Conservation (phyloP, 2,329 filamentous ascomycete species). For the Aspergillus hiratsukae region DNA sequence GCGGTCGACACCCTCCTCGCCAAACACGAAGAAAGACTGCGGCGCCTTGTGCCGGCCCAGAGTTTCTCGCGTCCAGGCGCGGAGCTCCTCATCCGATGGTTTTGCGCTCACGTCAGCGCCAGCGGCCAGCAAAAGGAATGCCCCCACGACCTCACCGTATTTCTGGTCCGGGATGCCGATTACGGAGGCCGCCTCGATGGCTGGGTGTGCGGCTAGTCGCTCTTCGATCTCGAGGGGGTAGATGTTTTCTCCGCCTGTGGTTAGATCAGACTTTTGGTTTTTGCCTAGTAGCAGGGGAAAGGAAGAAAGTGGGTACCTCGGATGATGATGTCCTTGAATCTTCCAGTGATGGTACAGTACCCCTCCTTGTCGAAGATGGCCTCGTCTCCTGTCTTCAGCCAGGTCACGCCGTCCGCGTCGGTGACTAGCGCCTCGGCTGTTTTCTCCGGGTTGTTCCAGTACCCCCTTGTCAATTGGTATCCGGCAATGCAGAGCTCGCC, state of each 20-base stretch:
- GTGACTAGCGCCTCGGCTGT: slow-evolving; percentile 67
- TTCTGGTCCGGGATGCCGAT: slow-evolving; percentile 56
- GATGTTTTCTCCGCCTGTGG: slow-evolving; percentile 58
- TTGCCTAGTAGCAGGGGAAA: no score
- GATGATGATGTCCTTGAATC: slow-evolving; percentile 78
- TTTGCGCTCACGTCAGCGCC: not conserved
- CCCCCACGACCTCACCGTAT: slow-evolving; percentile 15
- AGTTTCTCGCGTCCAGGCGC: slow-evolving; percentile 57
- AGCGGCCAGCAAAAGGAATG: not conserved
- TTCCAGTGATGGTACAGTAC: slow-evolving; percentile 68
- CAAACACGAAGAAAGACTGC: slow-evolving; percentile 71
- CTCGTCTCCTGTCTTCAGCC: slow-evolving; percentile 63
- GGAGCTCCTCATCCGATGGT: slow-evolving; percentile 53
- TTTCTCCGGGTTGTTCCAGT: slow-evolving; percentile 67
- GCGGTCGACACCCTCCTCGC: slow-evolving; percentile 50
- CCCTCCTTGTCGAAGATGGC: slow-evolving; percentile 52
- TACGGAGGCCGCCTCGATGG: slow-evolving; percentile 56
- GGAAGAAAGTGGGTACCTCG: slow-evolving; percentile 50
- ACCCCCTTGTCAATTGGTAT: slow-evolving; percentile 63
- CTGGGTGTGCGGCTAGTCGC: slow-evolving; percentile 56
- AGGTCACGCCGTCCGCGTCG: slow-evolving; percentile 55
- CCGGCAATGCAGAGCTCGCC: slow-evolving; percentile 76
- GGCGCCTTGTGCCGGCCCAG: slow-evolving; percentile 67
- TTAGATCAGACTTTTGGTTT: not conserved
- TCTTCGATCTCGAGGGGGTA: slow-evolving; percentile 68